These are phyloP conservation scores for Macadamia integrifolia DNA, from an alignment of 164 flowering plant species.

Conservation along the genomic window DNA sequence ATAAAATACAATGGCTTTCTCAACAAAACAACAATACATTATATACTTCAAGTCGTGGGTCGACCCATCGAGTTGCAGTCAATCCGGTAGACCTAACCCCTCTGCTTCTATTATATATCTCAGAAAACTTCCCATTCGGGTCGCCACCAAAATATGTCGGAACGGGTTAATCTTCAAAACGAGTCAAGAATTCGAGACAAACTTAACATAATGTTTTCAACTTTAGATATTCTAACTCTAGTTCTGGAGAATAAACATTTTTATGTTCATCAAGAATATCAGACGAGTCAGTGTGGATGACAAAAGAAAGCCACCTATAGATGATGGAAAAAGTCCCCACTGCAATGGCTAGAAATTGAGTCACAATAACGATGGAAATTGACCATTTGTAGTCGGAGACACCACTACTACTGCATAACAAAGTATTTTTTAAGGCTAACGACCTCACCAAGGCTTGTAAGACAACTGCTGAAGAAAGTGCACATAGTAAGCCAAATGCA, in stretches of 20 bases:
- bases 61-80: too few relatives aligned
- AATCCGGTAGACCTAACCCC: not conserved
- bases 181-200: too few relatives aligned
- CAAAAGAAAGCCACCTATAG: not conserved
- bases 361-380: not conserved
- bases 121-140: too few relatives aligned
- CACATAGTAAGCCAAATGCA: not conserved
- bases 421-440: not conserved
- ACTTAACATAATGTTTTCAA: too few relatives aligned
- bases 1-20: too few relatives aligned
- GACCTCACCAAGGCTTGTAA: constrained; percentile 1
- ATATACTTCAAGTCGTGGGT: too few relatives aligned
- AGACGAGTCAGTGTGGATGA: not conserved
- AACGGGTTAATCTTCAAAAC: too few relatives aligned
- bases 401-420: not conserved
- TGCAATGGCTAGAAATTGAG: not conserved
- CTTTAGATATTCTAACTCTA: too few relatives aligned
- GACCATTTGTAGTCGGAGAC: not conserved
- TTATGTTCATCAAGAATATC: too few relatives aligned
- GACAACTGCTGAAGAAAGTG: not conserved
- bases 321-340: not conserved
- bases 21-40: too few relatives aligned
- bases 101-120: too few relatives aligned
- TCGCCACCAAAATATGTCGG: too few relatives aligned
- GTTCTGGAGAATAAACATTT: not conserved